Base-by-base conservation (phyloP, 164 flowering plant genomes). In the Vitis rupestris region DNA sequence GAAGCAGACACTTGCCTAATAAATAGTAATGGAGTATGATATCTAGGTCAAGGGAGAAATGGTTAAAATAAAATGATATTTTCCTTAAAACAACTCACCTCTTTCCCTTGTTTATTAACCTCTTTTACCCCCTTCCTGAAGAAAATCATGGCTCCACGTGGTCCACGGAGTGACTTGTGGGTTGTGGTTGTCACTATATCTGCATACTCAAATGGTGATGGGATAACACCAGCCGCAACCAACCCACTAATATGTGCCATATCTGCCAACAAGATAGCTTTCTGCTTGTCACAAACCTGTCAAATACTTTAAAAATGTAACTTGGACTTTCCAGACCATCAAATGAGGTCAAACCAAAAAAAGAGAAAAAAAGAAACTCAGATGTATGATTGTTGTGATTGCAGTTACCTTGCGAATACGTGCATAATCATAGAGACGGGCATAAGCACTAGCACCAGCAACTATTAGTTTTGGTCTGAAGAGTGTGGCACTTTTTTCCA, bases 391-490 rank as follows among this genome's bases (percentile, higher is more conserved):
- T 19, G 48, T 29, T 12, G 3, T 50, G 27, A 50, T 3, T 37
- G 48, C 3, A 52, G 37, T 76, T 84, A 91, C 99, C 97, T 90
- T 90, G 70, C 97, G 92, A 65, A 95, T 91, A 5, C 88, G 90
- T 15, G 79, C 97, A 84, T 95, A 95, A 62, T 95, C 97, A 77
- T 93, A 95, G 8, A 90, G 80, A 37, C 98, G 99, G 61, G 99
- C 93, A 85, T 95, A 95, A 66, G 99, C 99, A 86, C 98, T 95
- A 51, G 99, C 99, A 79, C 98, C 98, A 78, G 99, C 98, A 75
- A 93, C 95, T 37, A 96, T 93, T 59, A 93, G 72, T 69, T 91
- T 96, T 65, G 99, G 99, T 71, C 99, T 80, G 82, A 88, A 95
- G 29, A 96, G 92, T 15, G 86, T 76, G 2, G 98, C 99, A 79